These are phyloP conservation scores for Paecilomyces fulvus DNA, from an alignment of 2,329 filamentous ascomycete genomes.

Conservation along the genomic window DNA sequence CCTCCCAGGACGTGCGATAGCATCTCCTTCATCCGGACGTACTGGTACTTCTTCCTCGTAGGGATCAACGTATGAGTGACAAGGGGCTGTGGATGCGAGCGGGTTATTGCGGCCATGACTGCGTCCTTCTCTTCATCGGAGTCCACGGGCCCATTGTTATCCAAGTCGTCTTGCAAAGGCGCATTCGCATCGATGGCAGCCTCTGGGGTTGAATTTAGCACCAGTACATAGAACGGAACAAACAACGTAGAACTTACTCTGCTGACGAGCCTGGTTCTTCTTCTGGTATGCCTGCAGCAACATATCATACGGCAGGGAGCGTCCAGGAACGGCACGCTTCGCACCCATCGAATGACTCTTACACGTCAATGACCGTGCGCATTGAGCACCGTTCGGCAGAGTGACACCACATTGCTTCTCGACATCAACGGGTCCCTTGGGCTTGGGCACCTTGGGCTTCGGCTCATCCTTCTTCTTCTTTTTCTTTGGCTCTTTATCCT, in stretches of 20 bases:
- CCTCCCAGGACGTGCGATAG: slow-evolving; percentile 50
- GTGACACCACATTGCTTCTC: slow-evolving; percentile 88
- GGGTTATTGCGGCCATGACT: slow-evolving; percentile 71
- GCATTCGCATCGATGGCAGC: slow-evolving; percentile 92
- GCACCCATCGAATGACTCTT: slow-evolving; percentile 95
- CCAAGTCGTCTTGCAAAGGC: slow-evolving; percentile 76
- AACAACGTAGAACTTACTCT: slow-evolving; percentile 57
- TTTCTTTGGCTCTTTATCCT: slow-evolving; percentile 73
- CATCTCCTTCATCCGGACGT: slow-evolving; percentile 57
- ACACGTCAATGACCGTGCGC: slow-evolving; percentile 81
- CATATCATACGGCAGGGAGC: slow-evolving; percentile 88
- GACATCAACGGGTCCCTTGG: slow-evolving; percentile 88
- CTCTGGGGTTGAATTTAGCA: slow-evolving; percentile 46
- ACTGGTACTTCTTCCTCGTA: slow-evolving; percentile 48
- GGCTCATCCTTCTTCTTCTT: slow-evolving; percentile 96
- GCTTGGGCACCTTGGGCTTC: slow-evolving; percentile 73
- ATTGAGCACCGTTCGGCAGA: slow-evolving; percentile 75
- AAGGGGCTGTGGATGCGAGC: slow-evolving; percentile 70
- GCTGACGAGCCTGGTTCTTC: slow-evolving; percentile 97
- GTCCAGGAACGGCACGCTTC: slow-evolving; percentile 77
- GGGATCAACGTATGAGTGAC: slow-evolving; percentile 52
- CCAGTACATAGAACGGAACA: background rate
- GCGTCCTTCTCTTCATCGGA: slow-evolving; percentile 88
- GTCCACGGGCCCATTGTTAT: slow-evolving; percentile 73
- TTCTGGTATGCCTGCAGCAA: slow-evolving; percentile 82